These are phyloP conservation scores for Colletotrichum endophyticum DNA, from an alignment of 2,329 filamentous ascomycete genomes.

Conservation along the genomic window DNA sequence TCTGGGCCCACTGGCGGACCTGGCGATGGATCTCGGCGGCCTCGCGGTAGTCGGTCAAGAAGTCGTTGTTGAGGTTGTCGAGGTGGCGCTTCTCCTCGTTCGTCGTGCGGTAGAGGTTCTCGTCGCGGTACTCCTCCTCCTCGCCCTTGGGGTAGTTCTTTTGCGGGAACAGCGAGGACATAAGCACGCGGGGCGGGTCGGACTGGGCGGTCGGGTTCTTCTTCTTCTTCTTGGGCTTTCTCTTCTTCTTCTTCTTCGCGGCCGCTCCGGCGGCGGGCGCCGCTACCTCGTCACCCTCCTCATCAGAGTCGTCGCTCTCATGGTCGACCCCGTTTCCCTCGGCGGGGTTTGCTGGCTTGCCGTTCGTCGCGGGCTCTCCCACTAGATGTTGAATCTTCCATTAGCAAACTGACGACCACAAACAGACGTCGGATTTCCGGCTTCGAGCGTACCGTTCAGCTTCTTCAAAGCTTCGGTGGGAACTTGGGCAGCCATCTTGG, in stretches of 20 bases:
- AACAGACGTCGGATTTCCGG: not conserved
- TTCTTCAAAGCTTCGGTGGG: conserved; percentile 48
- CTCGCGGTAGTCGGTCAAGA: conserved; percentile 80
- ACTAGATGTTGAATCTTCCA: conserved; percentile 33
- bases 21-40: conserved; percentile 86
- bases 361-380: conserved; percentile 42
- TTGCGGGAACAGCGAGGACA: conserved; percentile 77
- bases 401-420: not conserved
- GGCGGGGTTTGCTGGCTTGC: conserved; percentile 41
- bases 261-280: conserved; percentile 38
- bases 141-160: conserved; percentile 78
- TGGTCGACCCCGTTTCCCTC: conserved; percentile 39
- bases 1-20: conserved; percentile 83
- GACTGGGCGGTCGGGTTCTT: conserved; percentile 72
- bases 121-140: conserved; percentile 77
- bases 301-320: conserved; percentile 57
- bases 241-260: conserved; percentile 81
- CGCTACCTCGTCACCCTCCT: conserved; percentile 50
- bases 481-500: conserved; percentile 48
- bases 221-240: conserved; percentile 75
- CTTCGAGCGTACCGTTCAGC: conserved; percentile 41
- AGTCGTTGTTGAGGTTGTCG: conserved; percentile 68
- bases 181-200: conserved; percentile 75
- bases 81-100: conserved; percentile 84
- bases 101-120: conserved; percentile 81